These are phyloP conservation scores for Solanum medicagineum DNA, from an alignment of 257 asterid species.

Conservation along the genomic window DNA sequence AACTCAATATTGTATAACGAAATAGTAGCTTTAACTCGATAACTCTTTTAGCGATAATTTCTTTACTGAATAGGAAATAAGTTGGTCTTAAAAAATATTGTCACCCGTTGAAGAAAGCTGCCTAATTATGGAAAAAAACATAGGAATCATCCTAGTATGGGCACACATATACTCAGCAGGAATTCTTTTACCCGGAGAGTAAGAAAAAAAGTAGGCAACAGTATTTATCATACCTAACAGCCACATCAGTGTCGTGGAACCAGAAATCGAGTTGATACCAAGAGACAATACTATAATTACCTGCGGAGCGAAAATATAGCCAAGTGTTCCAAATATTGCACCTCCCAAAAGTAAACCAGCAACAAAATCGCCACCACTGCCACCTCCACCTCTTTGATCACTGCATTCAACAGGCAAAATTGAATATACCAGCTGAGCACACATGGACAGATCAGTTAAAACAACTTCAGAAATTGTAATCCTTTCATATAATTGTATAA, in stretches of 20 bases:
- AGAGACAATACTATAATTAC: constrained; percentile 18
- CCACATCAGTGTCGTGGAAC: background rate
- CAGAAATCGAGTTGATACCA: background rate
- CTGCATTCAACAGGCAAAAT: constrained; percentile 21
- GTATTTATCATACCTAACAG: background rate
- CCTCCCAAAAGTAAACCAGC: constrained; percentile 90
- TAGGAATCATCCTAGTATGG: background rate
- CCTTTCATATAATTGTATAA: background rate
- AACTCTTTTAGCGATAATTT: background rate
- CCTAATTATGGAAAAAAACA: background rate
- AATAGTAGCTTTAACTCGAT: background rate
- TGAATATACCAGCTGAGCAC: background rate
- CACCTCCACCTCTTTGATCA: constrained; percentile 46
- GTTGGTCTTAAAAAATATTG: background rate
- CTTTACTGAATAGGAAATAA: background rate
- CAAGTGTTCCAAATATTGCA: constrained; percentile 79
- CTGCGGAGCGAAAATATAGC: constrained; percentile 80
- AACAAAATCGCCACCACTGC: constrained; percentile 63
- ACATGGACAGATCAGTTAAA: background rate
- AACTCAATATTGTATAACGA: background rate
- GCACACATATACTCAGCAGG: background rate
- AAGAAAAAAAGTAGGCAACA: background rate
- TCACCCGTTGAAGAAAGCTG: background rate
- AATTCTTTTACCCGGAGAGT: background rate
- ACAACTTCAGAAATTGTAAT: background rate